Conservation (phyloP, 1,139 yeast species). For the Debaryomycetaceae sp. region DNA sequence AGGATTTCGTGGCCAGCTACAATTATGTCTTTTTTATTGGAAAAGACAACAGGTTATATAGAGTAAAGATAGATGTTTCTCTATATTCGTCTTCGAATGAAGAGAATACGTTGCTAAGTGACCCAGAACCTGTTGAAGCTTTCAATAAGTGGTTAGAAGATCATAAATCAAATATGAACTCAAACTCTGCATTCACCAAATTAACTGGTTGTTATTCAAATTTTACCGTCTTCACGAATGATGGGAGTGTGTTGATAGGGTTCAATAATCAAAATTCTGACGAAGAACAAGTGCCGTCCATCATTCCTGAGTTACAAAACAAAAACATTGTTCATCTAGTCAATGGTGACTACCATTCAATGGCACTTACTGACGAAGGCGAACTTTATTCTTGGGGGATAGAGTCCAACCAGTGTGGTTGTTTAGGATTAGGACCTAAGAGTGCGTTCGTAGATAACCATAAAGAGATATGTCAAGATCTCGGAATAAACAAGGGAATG, state of each 20-base stretch:
- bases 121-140: conserved; percentile 12
- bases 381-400: conserved; percentile 67
- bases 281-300: conserved; percentile 16
- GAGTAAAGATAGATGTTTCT: conserved; percentile 31
- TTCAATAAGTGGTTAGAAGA: conserved; percentile 31
- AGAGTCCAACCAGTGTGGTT: conserved; percentile 63
- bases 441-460: conserved; percentile 19
- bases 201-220: conserved; percentile 47
- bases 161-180: conserved; percentile 15
- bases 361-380: conserved; percentile 63
- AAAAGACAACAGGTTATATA: conserved; percentile 41
- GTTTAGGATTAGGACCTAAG: conserved; percentile 62
- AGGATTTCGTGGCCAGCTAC: conserved; percentile 58
- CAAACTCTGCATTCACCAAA: conserved; percentile 33
- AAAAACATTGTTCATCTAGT: conserved; percentile 53
- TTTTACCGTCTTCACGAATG: conserved; percentile 54
- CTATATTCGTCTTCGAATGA: conserved; percentile 4
- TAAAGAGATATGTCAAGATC: conserved; percentile 18
- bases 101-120: conserved; percentile 4
- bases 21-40: conserved; percentile 51
- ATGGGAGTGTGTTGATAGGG: conserved; percentile 49
- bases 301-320: conserved; percentile 47
- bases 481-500: conserved; percentile 32
- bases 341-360: conserved; percentile 71
- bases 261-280: conserved; percentile 14